These are phyloP conservation scores for Pseudonitzschia multiseries DNA, from an alignment of 108 stramenopile species.

Conservation along the genomic window DNA sequence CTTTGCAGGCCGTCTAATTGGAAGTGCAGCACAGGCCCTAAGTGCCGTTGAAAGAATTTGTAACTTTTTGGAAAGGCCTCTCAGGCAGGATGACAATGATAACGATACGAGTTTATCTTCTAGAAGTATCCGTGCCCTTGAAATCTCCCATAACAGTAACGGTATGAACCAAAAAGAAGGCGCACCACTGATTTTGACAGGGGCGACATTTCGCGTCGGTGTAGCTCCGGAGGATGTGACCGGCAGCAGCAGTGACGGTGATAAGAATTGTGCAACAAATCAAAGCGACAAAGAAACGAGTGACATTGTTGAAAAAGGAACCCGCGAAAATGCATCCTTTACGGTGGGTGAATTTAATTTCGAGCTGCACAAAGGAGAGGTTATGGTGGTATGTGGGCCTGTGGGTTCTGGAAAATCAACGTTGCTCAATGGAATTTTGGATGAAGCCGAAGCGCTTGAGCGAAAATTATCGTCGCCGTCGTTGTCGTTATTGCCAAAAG, in stretches of 20 bases:
- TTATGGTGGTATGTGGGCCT: slow-evolving; percentile 68
- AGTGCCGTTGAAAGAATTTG: slow-evolving; percentile 57
- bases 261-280: not conserved
- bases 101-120: not conserved
- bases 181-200: slow-evolving; percentile 17
- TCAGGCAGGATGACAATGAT: slow-evolving; percentile 5
- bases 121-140: too few species aligned
- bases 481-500: not conserved
- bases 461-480: not conserved
- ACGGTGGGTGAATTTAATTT: slow-evolving; percentile 50
- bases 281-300: not conserved
- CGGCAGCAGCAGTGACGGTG: not conserved
- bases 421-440: slow-evolving; percentile 76
- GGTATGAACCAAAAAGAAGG: not conserved
- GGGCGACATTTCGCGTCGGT: slow-evolving; percentile 30
- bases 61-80: slow-evolving; percentile 57
- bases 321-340: slow-evolving; percentile 35
- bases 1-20: slow-evolving; percentile 73
- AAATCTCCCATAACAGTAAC: too few species aligned
- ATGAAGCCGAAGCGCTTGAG: slow-evolving; percentile 59
- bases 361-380: slow-evolving; percentile 49
- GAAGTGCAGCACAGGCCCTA: slow-evolving; percentile 64
- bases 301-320: slow-evolving; percentile 9
- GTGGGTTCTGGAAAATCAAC: slow-evolving; percentile 89
- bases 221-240: not conserved